Evolutionary conservation across 1,139 yeast genomes (phyloP), one percentile per base, ranked within the genome.

Genomic region (Spathaspora jeffriesii): DNA sequence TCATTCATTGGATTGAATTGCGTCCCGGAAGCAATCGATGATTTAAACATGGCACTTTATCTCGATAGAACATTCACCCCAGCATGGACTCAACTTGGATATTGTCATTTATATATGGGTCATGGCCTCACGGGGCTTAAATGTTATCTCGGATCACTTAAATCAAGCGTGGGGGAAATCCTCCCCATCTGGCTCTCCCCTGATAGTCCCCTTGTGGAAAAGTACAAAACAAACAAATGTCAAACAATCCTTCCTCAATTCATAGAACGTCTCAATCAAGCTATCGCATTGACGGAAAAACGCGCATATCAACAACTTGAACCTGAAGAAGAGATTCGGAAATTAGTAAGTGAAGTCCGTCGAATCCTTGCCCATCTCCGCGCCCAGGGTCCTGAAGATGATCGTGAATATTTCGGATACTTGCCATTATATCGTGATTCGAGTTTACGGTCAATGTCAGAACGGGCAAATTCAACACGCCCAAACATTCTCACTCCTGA

Each of bases 81-180:
- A 2, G 79, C 76, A 2, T 74, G 79, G 79, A 62, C 72, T 22
- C 79, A 74, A 56, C 62, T 74, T 48, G 79, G 76, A 4, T 74
- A 72, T 57, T 73, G 78, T 49, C 76, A 73, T 45, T 58, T 74
- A 40, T 73, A 71, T 54, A 67, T 73, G 71, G 79, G 79, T 2
- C 56, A 60, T 36, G 65, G 72, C 40, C 52, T 71, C 28, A 46
- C 64, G 8, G 71, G 76, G 1, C 57, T 74, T 38, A 57, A 60
- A 46, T 67, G 74, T 50, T 73, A 73, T 53, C 52, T 63, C 22
- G 57, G 61, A 31, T 71, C 78, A 1, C 56, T 74, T 28, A 59
- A 61, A 43, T 55, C 70, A 4, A 49, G 63, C 17, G 59, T 60
- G 1, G 79, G 79, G 1, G 68, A 65, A 11, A 54, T 71, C 1